Conservation (phyloP, 331 rosid genomes). For the Prunus yedoensis region DNA sequence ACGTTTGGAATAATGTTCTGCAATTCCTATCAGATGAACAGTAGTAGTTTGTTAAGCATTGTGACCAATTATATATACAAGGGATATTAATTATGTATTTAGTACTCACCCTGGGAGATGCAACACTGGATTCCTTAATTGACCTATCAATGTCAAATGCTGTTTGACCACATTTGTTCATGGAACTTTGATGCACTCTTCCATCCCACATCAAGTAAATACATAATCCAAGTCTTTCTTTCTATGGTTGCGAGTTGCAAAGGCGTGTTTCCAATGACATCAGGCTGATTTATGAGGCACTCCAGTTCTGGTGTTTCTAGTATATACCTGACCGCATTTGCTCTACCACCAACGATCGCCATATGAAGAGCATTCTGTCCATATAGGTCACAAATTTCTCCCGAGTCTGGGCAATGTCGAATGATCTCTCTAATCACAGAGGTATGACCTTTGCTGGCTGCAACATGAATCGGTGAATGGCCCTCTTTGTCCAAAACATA, state of each 20-base stretch:
- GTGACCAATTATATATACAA: not conserved
- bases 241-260: not conserved
- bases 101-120: not conserved
- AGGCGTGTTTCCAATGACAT: conserved; percentile 6
- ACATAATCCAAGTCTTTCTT: not conserved
- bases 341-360: not conserved
- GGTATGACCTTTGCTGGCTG: not conserved
- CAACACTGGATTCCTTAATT: not conserved
- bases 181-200: not conserved
- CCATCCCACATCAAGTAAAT: not conserved
- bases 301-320: conserved; percentile 1
- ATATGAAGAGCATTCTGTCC: not conserved
- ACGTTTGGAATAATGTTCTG: not conserved
- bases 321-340: not conserved
- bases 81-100: not conserved
- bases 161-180: not conserved
- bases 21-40: not conserved
- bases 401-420: conserved; percentile 8
- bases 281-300: conserved; percentile 6
- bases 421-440: not conserved
- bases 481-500: conserved; percentile 8
- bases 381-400: not conserved
- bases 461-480: conserved; percentile 2
- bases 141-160: not conserved
- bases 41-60: not conserved